Evolutionary conservation across 495 filamentous ascomycete species (phyloP).

Genomic region (Chlorociboria aeruginascens): DNA sequence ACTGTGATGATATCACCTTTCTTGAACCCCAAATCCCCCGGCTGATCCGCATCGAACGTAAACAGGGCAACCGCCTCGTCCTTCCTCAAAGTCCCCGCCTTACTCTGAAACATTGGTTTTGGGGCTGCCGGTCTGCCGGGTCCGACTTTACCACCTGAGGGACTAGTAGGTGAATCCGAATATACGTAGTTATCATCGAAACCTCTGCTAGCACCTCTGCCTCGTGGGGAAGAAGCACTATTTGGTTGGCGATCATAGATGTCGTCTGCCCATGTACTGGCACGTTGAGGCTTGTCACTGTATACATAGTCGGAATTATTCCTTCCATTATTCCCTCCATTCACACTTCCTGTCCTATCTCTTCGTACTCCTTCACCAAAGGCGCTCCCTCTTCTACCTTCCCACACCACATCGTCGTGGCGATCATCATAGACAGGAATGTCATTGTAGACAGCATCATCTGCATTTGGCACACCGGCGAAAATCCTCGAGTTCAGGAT

Average conservation of each 20-base stretch:
- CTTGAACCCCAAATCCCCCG: conserved; percentile 88
- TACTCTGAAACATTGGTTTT: conserved; percentile 67
- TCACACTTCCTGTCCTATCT: conserved; percentile 40
- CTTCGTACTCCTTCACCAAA: conserved; percentile 61
- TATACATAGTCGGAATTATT: conserved; percentile 42
- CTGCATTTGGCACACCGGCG: conserved; percentile 42
- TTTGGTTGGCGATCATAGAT: conserved; percentile 58
- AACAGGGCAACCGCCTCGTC: conserved; percentile 86
- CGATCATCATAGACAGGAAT: conserved; percentile 81
- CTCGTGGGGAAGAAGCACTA: conserved; percentile 17
- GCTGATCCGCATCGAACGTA: conserved; percentile 87
- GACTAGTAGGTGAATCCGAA: conserved; percentile 37
- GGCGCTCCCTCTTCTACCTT: conserved; percentile 60
- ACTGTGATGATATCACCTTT: conserved; percentile 98
- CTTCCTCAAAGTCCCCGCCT: conserved; percentile 52
- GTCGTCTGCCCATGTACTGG: conserved; percentile 83
- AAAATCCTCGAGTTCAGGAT: conserved; percentile 80
- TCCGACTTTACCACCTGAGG: conserved; percentile 28
- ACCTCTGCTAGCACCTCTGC: conserved; percentile 22
- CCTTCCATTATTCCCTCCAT: conserved; percentile 21
- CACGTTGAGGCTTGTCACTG: conserved; percentile 45
- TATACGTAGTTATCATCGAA: conserved; percentile 46
- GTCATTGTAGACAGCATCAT: conserved; percentile 84
- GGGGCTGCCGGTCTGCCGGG: conserved; percentile 68
- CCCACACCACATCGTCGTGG: conserved; percentile 91